Evolutionary conservation across 1,284 basidiomycete genomes (phyloP).

Genomic region (Polyporus tsugae): DNA sequence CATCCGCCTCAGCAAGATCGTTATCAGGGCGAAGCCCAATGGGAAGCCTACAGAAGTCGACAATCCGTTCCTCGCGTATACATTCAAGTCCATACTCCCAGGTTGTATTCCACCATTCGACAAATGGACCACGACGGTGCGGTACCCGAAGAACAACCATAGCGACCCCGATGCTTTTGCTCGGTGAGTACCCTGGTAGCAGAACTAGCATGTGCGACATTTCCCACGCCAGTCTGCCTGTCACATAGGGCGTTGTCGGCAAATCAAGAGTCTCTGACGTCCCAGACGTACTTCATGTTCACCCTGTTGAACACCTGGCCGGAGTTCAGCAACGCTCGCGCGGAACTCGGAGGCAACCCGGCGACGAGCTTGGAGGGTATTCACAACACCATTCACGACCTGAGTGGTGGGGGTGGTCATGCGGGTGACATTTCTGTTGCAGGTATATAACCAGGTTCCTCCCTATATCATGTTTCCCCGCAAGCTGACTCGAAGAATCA

Average conservation of each 20-base stretch:
- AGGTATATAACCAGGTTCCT: not conserved
- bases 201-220: not conserved
- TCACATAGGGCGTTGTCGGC: constrained; percentile 8
- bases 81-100: constrained; percentile 9
- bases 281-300: constrained; percentile 11
- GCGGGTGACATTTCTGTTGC: constrained; percentile 12
- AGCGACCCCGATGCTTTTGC: not conserved
- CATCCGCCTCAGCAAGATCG: not conserved
- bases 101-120: constrained; percentile 10
- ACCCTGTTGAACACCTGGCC: constrained; percentile 8
- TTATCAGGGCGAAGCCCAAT: constrained; percentile 1
- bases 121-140: constrained; percentile 12
- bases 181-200: not conserved
- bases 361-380: constrained; percentile 20
- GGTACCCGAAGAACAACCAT: constrained; percentile 9
- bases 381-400: constrained; percentile 18
- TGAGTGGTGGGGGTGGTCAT: constrained; percentile 13
- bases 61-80: constrained; percentile 18
- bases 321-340: constrained; percentile 10
- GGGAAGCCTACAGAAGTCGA: not conserved
- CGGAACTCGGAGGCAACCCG: not conserved
- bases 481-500: not conserved
- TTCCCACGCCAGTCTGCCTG: not conserved
- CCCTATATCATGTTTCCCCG: not conserved
- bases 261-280: not conserved